Conservation (phyloP, 2,329 filamentous ascomycete genomes). For the Stachybotrys chlorohalonatus region DNA sequence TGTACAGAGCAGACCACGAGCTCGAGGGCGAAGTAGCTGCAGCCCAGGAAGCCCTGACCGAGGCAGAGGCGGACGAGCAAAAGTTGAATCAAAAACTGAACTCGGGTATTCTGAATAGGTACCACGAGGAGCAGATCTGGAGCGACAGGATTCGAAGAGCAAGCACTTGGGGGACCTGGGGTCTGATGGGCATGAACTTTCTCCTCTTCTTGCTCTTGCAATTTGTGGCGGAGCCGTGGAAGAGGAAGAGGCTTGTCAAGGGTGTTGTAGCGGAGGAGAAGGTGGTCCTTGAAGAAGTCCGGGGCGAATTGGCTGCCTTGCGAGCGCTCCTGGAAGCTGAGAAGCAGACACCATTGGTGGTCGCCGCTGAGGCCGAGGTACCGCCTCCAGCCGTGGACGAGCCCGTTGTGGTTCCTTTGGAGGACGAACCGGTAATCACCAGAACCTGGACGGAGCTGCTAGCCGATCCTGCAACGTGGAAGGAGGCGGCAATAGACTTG, state of each 20-base stretch:
- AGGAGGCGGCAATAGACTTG: slow-evolving; percentile 43
- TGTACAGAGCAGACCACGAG: slow-evolving; percentile 87
- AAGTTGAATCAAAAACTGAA: slow-evolving; percentile 67
- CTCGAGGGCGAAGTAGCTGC: slow-evolving; percentile 77
- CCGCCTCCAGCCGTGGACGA: slow-evolving; percentile 1
- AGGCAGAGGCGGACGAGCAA: slow-evolving; percentile 73
- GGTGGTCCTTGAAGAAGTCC: slow-evolving; percentile 40
- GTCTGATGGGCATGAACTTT: slow-evolving; percentile 94
- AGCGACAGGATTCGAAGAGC: slow-evolving; percentile 93
- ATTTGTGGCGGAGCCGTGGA: slow-evolving; percentile 89
- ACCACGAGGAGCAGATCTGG: slow-evolving; percentile 99
- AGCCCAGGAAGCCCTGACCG: slow-evolving; percentile 62
- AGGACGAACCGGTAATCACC: background rate
- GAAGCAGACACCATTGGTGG: slow-evolving; percentile 9
- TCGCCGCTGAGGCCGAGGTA: background rate
- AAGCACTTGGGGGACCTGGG: slow-evolving; percentile 98
- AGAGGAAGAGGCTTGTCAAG: slow-evolving; percentile 67
- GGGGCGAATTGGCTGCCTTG: slow-evolving; percentile 28
- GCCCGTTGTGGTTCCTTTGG: slow-evolving; percentile 1
- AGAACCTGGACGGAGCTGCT: slow-evolving; percentile 34
- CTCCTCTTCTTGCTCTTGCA: slow-evolving; percentile 79
- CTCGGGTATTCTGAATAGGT: slow-evolving; percentile 76
- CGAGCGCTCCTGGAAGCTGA: slow-evolving; percentile 18
- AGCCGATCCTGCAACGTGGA: slow-evolving; percentile 35
- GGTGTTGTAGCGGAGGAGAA: slow-evolving; percentile 76